phyloP scores from a whole-genome alignment of 495 filamentous ascomycete genomes.

The Talaromyces adpressus region DNA sequence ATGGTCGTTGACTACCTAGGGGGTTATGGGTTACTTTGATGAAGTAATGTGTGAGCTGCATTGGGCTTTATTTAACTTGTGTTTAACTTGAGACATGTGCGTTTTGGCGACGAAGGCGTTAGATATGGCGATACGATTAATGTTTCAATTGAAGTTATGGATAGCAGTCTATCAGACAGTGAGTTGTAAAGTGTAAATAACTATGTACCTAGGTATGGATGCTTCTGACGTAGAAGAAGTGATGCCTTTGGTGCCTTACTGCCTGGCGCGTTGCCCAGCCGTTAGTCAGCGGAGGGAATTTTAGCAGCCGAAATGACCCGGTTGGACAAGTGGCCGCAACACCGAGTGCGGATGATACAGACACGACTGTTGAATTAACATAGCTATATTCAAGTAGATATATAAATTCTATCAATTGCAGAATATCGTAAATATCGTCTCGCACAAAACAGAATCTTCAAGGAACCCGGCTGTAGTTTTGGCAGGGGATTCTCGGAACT shows the following conservation, averaged over 20 bases:
- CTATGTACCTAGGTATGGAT: background rate
- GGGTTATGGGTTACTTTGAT: background rate
- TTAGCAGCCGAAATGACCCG: constrained; percentile 7
- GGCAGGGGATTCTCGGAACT: background rate
- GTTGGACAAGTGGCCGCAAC: constrained; percentile 8
- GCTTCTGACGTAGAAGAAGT: background rate
- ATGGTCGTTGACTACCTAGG: background rate
- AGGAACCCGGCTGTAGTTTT: background rate
- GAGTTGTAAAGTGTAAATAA: too few relatives aligned
- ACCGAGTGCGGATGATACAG: background rate
- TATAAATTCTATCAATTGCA: background rate
- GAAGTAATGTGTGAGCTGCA: background rate
- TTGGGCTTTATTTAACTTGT: background rate
- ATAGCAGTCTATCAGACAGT: too few relatives aligned
- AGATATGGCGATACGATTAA: background rate
- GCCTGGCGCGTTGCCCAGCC: background rate
- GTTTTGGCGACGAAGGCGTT: background rate
- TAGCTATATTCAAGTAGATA: background rate
- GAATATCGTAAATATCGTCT: background rate
- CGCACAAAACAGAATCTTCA: background rate
- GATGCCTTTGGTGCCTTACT: constrained; percentile 7
- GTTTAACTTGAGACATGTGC: background rate
- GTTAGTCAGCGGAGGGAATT: constrained; percentile 2
- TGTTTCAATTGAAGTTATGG: background rate
- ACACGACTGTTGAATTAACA: background rate